phyloP scores from a whole-genome alignment of 495 filamentous ascomycete genomes.

The Penicillium arizonense region DNA sequence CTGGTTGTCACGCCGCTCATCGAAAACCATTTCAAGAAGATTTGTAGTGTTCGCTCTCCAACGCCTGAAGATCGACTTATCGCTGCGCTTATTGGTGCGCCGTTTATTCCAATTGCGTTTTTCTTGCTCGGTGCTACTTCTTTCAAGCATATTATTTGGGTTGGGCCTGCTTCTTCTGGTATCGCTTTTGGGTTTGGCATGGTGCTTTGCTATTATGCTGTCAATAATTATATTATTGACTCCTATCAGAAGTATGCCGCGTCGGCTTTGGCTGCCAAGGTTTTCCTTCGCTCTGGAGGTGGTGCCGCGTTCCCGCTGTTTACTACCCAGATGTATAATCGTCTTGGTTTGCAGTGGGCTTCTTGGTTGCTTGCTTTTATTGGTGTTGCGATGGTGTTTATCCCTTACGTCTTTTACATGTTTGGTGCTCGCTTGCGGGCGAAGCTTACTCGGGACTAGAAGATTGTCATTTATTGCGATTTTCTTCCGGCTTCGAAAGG shows the following conservation, averaged over 20 bases:
- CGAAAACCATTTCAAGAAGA: slow-evolving; percentile 32
- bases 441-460: slow-evolving; percentile 13
- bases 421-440: slow-evolving; percentile 25
- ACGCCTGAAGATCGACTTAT: slow-evolving; percentile 41
- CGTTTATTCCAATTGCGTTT: slow-evolving; percentile 40
- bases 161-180: slow-evolving; percentile 57
- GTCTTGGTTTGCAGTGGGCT: slow-evolving; percentile 55
- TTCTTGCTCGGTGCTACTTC: slow-evolving; percentile 63
- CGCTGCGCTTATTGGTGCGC: slow-evolving; percentile 30
- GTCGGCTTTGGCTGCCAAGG: slow-evolving; percentile 33
- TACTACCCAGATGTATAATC: slow-evolving; percentile 51
- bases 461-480: too few relatives aligned
- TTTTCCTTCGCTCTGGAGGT: slow-evolving; percentile 31
- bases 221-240: slow-evolving; percentile 72
- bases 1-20: slow-evolving; percentile 36
- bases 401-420: slow-evolving; percentile 41
- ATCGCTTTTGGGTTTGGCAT: slow-evolving; percentile 68
- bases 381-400: slow-evolving; percentile 48
- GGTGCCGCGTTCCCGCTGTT: slow-evolving; percentile 49
- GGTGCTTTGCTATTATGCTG: slow-evolving; percentile 63
- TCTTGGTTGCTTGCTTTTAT: slow-evolving; percentile 54
- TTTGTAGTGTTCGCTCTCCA: slow-evolving; percentile 16
- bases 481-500: too few relatives aligned
- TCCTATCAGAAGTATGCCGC: slow-evolving; percentile 50
- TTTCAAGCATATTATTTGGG: slow-evolving; percentile 61